Evolutionary conservation across 768 basidiomycete species (phyloP), one percentile per base, ranked within the genome.

Genomic region (Trichaptum fuscoviolaceum): DNA sequence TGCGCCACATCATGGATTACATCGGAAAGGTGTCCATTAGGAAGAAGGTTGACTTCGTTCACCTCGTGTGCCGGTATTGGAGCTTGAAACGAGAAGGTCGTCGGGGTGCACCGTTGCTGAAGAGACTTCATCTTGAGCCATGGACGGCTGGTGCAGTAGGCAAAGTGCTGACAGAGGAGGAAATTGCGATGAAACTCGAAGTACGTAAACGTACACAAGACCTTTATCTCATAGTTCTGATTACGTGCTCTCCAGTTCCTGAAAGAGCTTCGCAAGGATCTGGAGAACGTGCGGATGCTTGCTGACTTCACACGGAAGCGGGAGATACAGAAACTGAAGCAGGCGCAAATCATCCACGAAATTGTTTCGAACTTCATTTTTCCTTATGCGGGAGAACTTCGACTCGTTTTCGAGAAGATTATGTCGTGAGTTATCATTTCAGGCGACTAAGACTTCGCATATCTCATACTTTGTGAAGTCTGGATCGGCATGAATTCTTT

Each of bases 21-120:
- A 87, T 92, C 42, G 75, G 75, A 42, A 88, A 87, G 70, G 80
- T 96, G 57, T 81, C 75, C 35, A 79, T 97, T 4, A 80, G 90
- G 68, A 94, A 92, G 75, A 93, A 91, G 73, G 71, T 77, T 2
- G 89, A 92, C 59, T 92, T 96, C 65, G 77, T 99, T 15, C 83
- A 87, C 62, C 76, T 87, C 71, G 81, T 95, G 35, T 96, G 92
- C 72, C 85, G 87, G 72, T 99, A 98, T 73, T 99, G 97, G 97
- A 98, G 97, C 77, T 75, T 99, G 76, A 99, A 99, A 78, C 82
- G 97, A 4, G 96, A 99, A 74, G 93, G 88, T 1, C 84, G 97
- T 68, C 78, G 96, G 57, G 97, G 97, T 4, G 97, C 97, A 9
- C 96, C 97, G 12, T 76, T 99, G 67, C 76, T 99, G 70, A 99